phyloP scores from a whole-genome alignment of 2,329 filamentous ascomycete genomes.

The Pleomassaria siparia region DNA sequence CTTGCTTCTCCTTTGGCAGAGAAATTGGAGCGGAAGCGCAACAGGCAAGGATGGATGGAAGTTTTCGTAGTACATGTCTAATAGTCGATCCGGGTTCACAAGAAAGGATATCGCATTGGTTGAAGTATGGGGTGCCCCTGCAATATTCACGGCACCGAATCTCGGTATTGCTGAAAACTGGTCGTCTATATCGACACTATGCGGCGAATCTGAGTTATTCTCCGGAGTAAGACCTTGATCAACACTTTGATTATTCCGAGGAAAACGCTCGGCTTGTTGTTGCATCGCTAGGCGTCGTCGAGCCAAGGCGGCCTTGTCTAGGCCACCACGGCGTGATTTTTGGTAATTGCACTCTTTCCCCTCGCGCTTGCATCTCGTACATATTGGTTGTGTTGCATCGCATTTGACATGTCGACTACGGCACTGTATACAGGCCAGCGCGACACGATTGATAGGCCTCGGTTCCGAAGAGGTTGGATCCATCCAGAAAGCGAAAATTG shows the following conservation, averaged over 20 bases:
- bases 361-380: constrained; percentile 34
- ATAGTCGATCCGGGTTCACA: constrained; percentile 27
- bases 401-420: constrained; percentile 39
- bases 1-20: constrained; percentile 22
- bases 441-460: constrained; percentile 31
- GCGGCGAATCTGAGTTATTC: constrained; percentile 5
- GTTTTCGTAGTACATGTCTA: constrained; percentile 42
- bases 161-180: constrained; percentile 5
- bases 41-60: constrained; percentile 59
- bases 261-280: constrained; percentile 15
- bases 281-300: constrained; percentile 29
- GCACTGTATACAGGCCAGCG: constrained; percentile 37
- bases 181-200: constrained; percentile 4
- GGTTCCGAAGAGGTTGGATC: constrained; percentile 14
- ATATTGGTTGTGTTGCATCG: constrained; percentile 33
- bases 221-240: neutral
- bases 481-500: no score
- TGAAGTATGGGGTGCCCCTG: constrained; percentile 6
- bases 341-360: constrained; percentile 37
- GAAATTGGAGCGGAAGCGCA: constrained; percentile 51
- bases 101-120: constrained; percentile 22
- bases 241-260: neutral
- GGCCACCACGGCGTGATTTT: constrained; percentile 37
- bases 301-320: constrained; percentile 36
- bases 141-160: constrained; percentile 6